Base-by-base conservation (phyloP, 2,329 filamentous ascomycete genomes). In the Zymoseptoria crescenta region DNA sequence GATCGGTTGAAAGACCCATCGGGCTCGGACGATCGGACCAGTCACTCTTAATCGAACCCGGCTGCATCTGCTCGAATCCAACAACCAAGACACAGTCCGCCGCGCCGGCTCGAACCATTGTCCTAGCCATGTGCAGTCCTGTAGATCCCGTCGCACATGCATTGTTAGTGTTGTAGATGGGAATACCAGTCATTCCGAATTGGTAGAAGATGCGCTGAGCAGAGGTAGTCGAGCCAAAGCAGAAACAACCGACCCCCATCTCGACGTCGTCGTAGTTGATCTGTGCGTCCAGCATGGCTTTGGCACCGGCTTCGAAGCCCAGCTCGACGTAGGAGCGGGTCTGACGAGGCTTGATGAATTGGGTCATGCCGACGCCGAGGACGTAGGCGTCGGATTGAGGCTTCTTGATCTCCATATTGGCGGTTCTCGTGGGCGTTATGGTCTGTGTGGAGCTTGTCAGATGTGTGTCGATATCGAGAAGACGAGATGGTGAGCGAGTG, bases 141-240 rank as follows among this genome's bases (percentile, higher is more conserved):
- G 93, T 96, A 4, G 87, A 91, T n/a, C 93, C 94, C 0, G 93
- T 97, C 3, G 89, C 90, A 81, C 93, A 97, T 80, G 96, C 96
- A 82, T 97, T 97, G 83, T 96, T 97, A 72, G 96, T 91, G 72
- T 97, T 97, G 81, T 95, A 92, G 73, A 97, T 91, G 70, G 93
- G 93, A 68, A 97, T 96, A 71, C 88, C 82, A 50, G 92, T 96
- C 87, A 97, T 92, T 79, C 93, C 94, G 75, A 97, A 96, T 77
- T 97, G 93, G 78, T 97, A 97, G 78, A 97, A 96, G 71, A 97
- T 92, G 65, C 93, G 87, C 80, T 97, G 93, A 52, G 92, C 93
- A 48, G 50, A 58, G 54, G 56, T 61, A 3, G 62, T 65, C n/a
- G 60, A 57, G 8, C 64, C 64, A 74, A 96, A 96, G 81, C 91